Evolutionary conservation across 176 grass and related monocot species (phyloP).

Genomic region (Saccharum spontaneum): DNA sequence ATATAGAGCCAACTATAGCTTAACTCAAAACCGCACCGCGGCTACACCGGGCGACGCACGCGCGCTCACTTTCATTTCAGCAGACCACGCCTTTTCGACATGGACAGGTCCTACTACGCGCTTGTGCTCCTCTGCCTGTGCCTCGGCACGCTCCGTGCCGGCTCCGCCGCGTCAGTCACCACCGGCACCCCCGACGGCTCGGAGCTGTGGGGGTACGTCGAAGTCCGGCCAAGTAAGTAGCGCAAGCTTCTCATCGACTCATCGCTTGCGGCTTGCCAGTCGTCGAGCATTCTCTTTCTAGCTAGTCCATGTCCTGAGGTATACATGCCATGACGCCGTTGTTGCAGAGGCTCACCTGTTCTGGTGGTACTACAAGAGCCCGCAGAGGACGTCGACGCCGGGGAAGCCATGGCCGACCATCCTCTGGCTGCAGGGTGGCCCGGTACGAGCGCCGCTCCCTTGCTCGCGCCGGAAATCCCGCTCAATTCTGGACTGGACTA

Average conservation of each 20-base stretch:
- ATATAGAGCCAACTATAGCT: not conserved
- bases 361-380: slow-evolving; percentile 94
- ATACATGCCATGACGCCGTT: not conserved
- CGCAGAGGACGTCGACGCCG: slow-evolving; percentile 36
- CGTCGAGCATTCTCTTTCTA: not conserved
- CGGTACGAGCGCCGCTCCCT: slow-evolving; percentile 28
- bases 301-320: not conserved
- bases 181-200: slow-evolving; percentile 51
- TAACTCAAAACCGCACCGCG: not conserved
- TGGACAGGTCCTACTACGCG: slow-evolving; percentile 14
- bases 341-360: slow-evolving; percentile 82
- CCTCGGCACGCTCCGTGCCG: not conserved
- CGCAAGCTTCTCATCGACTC: not conserved
- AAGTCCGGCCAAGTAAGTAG: slow-evolving; percentile 70
- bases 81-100: not conserved
- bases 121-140: slow-evolving; percentile 17
- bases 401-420: slow-evolving; percentile 65
- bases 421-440: slow-evolving; percentile 95
- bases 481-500: not conserved
- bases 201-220: slow-evolving; percentile 85
- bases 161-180: slow-evolving; percentile 20
- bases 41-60: not conserved
- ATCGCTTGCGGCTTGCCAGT: not conserved
- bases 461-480: not conserved
- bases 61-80: not conserved